phyloP scores from a whole-genome alignment of 192 early-diverging fungal genomes.

The Coemansia sp. region DNA sequence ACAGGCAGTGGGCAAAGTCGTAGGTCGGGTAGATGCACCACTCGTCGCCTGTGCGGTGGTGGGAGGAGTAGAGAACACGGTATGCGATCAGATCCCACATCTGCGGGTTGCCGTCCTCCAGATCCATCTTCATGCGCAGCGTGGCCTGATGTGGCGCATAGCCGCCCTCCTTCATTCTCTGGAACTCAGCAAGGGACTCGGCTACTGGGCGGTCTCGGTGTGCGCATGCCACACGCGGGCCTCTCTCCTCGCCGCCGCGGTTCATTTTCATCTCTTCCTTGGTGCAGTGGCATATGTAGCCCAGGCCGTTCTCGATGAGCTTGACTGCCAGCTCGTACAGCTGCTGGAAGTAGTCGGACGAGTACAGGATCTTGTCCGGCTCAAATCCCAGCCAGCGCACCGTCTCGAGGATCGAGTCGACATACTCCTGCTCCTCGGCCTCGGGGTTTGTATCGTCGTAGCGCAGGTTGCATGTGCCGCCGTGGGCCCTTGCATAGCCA shows the following conservation, averaged over 20 bases:
- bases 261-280: constrained; percentile 88
- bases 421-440: constrained; percentile 96
- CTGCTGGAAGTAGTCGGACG: constrained; percentile 96
- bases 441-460: constrained; percentile 89
- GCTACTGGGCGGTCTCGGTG: constrained; percentile 91
- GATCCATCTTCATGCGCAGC: constrained; percentile 99
- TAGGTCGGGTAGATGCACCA: constrained; percentile 99
- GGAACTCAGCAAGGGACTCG: constrained; percentile 92
- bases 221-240: constrained; percentile 80
- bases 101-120: constrained; percentile 95
- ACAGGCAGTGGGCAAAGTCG: constrained; percentile 98
- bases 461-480: constrained; percentile 89
- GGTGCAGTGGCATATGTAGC: constrained; percentile 95
- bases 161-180: constrained; percentile 97
- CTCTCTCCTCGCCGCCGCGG: constrained; percentile 88
- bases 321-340: constrained; percentile 94
- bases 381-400: constrained; percentile 95
- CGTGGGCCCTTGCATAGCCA: constrained; percentile 90
- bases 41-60: constrained; percentile 86
- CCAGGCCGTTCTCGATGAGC: constrained; percentile 85
- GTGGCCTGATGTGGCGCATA: constrained; percentile 90
- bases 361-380: constrained; percentile 91
- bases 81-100: constrained; percentile 99
- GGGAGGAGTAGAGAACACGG: constrained; percentile 86
- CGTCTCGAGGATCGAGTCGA: constrained; percentile 90